These are phyloP conservation scores for Phytopythium cucurbitacearum DNA, from an alignment of 352 stramenopile genomes.

Conservation along the genomic window DNA sequence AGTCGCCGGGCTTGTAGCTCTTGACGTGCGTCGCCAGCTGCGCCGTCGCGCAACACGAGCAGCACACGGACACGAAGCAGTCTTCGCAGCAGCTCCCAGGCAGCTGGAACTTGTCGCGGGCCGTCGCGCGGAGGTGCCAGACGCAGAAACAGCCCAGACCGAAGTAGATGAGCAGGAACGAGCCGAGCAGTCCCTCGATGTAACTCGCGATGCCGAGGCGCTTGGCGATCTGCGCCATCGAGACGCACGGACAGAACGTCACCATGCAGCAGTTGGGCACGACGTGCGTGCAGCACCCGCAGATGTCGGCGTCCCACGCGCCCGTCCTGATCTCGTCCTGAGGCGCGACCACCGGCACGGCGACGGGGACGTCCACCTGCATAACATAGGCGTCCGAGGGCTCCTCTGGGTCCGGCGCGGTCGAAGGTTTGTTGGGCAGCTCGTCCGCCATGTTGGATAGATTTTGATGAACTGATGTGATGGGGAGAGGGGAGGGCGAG, in stretches of 20 bases:
- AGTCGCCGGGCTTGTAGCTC: constrained; percentile 43
- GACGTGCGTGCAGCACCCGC: constrained; percentile 22
- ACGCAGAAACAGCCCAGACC: neutral
- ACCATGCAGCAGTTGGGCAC: constrained; percentile 37
- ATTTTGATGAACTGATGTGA: too few relatives aligned
- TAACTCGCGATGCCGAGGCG: constrained; percentile 23
- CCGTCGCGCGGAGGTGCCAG: constrained; percentile 22
- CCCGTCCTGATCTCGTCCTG: constrained; percentile 6
- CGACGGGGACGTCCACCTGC: too few relatives aligned
- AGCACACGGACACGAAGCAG: constrained; percentile 29
- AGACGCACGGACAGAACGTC: constrained; percentile 31
- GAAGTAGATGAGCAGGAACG: too few relatives aligned
- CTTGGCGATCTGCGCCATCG: constrained; percentile 26
- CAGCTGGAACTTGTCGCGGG: constrained; percentile 36
- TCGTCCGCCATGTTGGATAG: too few relatives aligned
- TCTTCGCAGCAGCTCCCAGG: constrained; percentile 26
- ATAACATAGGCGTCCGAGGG: too few relatives aligned
- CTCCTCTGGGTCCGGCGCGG: too few relatives aligned
- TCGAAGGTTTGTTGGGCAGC: too few relatives aligned
- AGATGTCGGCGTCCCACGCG: constrained; percentile 15
- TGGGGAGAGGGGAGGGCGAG: too few relatives aligned
- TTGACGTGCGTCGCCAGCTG: constrained; percentile 58
- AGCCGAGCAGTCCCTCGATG: neutral
- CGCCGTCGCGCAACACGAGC: constrained; percentile 36
- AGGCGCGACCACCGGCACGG: too few relatives aligned